Conservation (phyloP, 1,284 basidiomycete species). For the Phlebopus sp. region DNA sequence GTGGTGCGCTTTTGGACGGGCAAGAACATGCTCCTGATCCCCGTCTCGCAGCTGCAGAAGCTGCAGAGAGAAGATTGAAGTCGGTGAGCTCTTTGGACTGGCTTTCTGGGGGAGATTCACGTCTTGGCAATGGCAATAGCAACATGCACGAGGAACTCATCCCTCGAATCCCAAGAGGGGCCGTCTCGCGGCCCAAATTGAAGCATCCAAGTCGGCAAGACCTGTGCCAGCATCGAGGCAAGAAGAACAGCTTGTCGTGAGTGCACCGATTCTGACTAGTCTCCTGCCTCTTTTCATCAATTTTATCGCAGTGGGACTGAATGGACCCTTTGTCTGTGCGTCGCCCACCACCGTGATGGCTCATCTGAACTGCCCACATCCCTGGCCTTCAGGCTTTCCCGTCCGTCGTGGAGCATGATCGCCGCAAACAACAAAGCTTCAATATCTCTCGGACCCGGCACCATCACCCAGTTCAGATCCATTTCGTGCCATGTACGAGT, state of each 20-base stretch:
- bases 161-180: slow-evolving; percentile 65
- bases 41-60: slow-evolving; percentile 63
- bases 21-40: slow-evolving; percentile 40
- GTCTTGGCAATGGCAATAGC: slow-evolving; percentile 32
- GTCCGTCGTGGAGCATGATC: slow-evolving; percentile 32
- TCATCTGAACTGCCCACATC: slow-evolving; percentile 19
- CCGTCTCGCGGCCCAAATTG: slow-evolving; percentile 54
- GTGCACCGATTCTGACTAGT: slow-evolving; percentile 25
- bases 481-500: slow-evolving; percentile 24
- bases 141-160: slow-evolving; percentile 55
- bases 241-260: slow-evolving; percentile 64
- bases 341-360: slow-evolving; percentile 21
- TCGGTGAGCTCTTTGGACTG: slow-evolving; percentile 43
- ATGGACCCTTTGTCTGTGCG: slow-evolving; percentile 21
- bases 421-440: slow-evolving; percentile 29
- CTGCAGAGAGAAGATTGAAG: slow-evolving; percentile 64
- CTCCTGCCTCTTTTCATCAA: slow-evolving; percentile 25
- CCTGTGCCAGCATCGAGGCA: slow-evolving; percentile 46
- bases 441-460: slow-evolving; percentile 34
- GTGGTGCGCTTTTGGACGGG: slow-evolving; percentile 29
- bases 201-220: slow-evolving; percentile 48
- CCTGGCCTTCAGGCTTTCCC: slow-evolving; percentile 35
- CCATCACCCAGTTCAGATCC: slow-evolving; percentile 20
- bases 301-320: slow-evolving; percentile 33
- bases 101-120: slow-evolving; percentile 21